Percentiles rank a stretch among this genome's conserved stretches.
phyloP scores from a whole-genome alignment of 2,329 filamentous ascomycete species.

The Botrytis galanthina region DNA sequence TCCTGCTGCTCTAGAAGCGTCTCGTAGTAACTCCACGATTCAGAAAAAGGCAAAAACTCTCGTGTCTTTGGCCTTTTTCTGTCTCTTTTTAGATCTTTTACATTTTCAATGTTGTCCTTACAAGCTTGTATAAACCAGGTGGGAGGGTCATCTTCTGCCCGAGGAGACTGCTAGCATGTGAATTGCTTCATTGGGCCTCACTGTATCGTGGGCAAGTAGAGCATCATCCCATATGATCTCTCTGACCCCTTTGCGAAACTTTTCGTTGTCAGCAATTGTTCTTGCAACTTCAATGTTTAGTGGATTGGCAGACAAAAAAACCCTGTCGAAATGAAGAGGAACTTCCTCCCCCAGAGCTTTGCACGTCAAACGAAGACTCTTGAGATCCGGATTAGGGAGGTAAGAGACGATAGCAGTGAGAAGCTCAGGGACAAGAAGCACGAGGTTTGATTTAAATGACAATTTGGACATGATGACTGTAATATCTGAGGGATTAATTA shows the following conservation, averaged over 20 bases:
- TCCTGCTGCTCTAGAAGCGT: not conserved
- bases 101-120: not conserved
- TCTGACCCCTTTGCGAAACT: not conserved
- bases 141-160: not conserved
- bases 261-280: not conserved
- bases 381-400: not conserved
- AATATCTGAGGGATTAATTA: not conserved
- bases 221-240: not conserved
- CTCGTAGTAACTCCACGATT: not conserved
- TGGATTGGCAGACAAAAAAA: not conserved
- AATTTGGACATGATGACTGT: not conserved
- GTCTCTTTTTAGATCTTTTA: not conserved
- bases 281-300: not conserved
- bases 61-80: not conserved
- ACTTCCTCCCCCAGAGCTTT: not conserved
- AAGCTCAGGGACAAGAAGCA: not conserved
- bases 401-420: not conserved
- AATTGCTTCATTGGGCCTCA: not conserved
- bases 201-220: not conserved
- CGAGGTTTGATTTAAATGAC: not conserved
- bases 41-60: not conserved
- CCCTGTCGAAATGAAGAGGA: not conserved
- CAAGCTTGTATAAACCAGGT: not conserved
- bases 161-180: not conserved
- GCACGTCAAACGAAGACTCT: not conserved